A percentile compares a stretch with the other conserved stretches of the same genome.
phyloP scores from a whole-genome alignment of 2,329 filamentous ascomycete species.

The Nigrospora sphaerica region DNA sequence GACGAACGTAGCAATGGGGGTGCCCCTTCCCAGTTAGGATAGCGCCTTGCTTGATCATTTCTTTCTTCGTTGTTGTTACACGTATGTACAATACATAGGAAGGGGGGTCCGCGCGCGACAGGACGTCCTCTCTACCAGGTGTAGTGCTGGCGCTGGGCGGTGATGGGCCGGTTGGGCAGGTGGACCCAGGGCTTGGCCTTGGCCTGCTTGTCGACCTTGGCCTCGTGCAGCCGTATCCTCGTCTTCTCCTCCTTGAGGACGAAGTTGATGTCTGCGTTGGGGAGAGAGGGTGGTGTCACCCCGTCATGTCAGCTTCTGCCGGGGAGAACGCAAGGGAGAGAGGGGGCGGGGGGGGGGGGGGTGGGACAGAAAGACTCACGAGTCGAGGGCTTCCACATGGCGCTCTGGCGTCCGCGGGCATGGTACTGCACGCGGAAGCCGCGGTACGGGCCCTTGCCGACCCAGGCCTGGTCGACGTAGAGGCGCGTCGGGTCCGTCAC shows the following conservation, averaged over 20 bases:
- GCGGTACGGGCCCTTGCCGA: slow-evolving; percentile 65
- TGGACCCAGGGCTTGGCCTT: slow-evolving; percentile 79
- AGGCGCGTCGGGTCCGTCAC: slow-evolving; percentile 72
- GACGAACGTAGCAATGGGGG: no score
- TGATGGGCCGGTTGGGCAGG: slow-evolving; percentile 77
- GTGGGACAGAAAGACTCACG: slow-evolving; percentile 44
- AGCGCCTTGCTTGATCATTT: no score
- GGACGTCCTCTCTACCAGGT: slow-evolving; percentile 60
- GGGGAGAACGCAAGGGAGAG: slow-evolving; percentile 9
- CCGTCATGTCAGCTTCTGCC: no score
- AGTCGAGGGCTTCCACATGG: slow-evolving; percentile 65
- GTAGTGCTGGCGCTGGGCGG: slow-evolving; percentile 82
- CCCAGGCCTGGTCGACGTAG: slow-evolving; percentile 91
- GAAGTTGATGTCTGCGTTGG: slow-evolving; percentile 60
- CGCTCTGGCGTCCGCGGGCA: slow-evolving; percentile 64
- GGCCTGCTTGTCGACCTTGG: slow-evolving; percentile 68
- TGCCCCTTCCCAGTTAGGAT: no score
- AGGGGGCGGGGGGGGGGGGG: slow-evolving; percentile 2
- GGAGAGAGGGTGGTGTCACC: no score
- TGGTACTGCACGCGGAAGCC: slow-evolving; percentile 58
- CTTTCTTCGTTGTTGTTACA: not conserved
- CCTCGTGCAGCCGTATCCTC: slow-evolving; percentile 70
- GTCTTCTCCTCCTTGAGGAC: slow-evolving; percentile 93
- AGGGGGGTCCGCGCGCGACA: not conserved
- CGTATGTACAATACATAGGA: slow-evolving; percentile 2